These are phyloP conservation scores for Apiospora phragmitis DNA, from an alignment of 2,329 filamentous ascomycete genomes.

Conservation along the genomic window DNA sequence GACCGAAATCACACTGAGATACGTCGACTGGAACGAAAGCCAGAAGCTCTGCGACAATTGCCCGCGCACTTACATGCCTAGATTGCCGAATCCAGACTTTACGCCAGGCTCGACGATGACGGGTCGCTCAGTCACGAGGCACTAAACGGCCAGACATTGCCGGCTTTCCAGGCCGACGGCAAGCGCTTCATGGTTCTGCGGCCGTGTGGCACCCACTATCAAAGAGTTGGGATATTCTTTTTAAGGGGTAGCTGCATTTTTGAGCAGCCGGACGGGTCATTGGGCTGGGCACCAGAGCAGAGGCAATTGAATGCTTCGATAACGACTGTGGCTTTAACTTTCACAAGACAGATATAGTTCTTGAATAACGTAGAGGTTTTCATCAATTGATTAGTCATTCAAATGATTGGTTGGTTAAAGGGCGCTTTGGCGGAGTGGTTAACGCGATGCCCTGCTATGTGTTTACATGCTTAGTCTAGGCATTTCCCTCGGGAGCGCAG, in stretches of 20 bases:
- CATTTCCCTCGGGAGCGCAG: conserved; percentile 11
- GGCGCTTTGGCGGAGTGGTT: conserved; percentile 12
- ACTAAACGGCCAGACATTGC: background rate
- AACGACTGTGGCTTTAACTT: background rate
- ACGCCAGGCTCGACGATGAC: too few species aligned
- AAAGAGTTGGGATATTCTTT: background rate
- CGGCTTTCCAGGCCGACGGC: background rate
- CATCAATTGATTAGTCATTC: background rate
- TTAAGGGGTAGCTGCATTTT: too few species aligned
- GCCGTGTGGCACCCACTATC: background rate
- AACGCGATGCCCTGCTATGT: conserved; percentile 12
- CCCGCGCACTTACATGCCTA: too few species aligned
- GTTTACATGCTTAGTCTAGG: background rate
- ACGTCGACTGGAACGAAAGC: too few species aligned
- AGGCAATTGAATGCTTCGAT: background rate
- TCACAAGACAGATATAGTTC: background rate
- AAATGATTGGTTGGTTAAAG: background rate
- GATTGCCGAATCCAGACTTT: too few species aligned
- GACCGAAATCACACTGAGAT: too few species aligned
- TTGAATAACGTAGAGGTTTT: rapidly evolving
- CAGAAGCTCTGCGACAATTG: too few species aligned
- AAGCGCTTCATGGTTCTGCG: background rate
- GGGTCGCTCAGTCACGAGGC: too few species aligned
- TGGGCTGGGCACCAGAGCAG: background rate
- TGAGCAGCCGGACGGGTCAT: too few species aligned